Conservation (phyloP, 2,329 filamentous ascomycete species). For the Botrytis sinoallii region DNA sequence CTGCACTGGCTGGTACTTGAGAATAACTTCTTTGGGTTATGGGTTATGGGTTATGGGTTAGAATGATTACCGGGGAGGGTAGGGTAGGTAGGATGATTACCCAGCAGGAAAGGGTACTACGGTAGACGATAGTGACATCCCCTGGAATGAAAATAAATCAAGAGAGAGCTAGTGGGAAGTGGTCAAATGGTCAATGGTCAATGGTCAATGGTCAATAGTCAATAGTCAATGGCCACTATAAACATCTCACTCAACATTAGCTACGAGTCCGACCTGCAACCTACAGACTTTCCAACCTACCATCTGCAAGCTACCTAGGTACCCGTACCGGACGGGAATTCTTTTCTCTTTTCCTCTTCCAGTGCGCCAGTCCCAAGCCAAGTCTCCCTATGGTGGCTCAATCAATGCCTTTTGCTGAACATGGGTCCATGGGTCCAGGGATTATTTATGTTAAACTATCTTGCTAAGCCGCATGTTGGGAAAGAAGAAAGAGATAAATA, state of each 20-base stretch:
- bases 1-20: neutral
- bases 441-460: neutral
- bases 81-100: neutral
- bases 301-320: neutral
- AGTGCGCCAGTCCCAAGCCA: neutral
- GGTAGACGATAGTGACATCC: constrained; percentile 2
- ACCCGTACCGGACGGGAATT: neutral
- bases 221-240: neutral
- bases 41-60: neutral
- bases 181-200: no score
- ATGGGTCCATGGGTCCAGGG: neutral
- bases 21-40: neutral
- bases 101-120: neutral
- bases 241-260: no score
- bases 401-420: neutral
- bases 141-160: neutral
- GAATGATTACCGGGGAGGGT: neutral
- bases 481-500: neutral
- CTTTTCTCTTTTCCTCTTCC: neutral
- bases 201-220: neutral
- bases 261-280: no score
- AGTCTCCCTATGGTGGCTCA: neutral
- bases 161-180: neutral
- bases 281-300: no score
- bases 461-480: constrained; percentile 2